A percentile compares a stretch with the other conserved stretches of the same genome.
Conservation (phyloP, 805 yeast genomes). For the Scheffersomyces ergatensis region DNA sequence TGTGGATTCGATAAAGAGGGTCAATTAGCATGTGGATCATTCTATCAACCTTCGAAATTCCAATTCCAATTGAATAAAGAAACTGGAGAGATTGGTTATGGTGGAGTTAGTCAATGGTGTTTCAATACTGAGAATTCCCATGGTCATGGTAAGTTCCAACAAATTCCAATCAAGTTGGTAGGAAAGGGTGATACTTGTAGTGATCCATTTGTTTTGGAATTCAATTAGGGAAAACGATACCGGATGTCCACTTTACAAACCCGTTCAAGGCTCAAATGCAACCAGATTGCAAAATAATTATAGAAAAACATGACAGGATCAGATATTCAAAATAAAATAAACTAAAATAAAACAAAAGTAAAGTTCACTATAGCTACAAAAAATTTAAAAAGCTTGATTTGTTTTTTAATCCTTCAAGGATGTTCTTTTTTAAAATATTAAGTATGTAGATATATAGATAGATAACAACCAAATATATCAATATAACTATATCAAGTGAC, state of each 20-base stretch:
- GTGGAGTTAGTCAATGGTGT: conserved; percentile 64
- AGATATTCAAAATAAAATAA: too few species aligned
- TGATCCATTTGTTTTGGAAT: conserved; percentile 4
- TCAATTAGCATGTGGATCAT: conserved; percentile 18
- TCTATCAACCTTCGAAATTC: conserved; percentile 12
- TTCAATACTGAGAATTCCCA: conserved; percentile 36
- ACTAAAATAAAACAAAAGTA: too few species aligned
- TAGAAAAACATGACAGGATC: too few species aligned
- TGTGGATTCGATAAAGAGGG: conserved; percentile 49
- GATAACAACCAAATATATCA: conserved; percentile 12
- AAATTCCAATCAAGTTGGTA: conserved; percentile 18
- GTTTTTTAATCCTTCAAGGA: conserved; percentile 39
- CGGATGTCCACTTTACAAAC: too few species aligned
- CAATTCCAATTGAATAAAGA: conserved; percentile 58
- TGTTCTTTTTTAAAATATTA: conserved; percentile 20
- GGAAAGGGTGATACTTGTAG: conserved; percentile 13
- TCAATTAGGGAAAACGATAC: not conserved
- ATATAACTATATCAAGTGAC: too few species aligned
- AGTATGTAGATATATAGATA: conserved; percentile 12
- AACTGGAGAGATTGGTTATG: conserved; percentile 50
- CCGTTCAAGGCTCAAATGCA: too few species aligned
- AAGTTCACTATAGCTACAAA: too few species aligned
- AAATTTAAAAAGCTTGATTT: not conserved
- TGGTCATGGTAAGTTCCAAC: conserved; percentile 21
- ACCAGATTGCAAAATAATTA: too few species aligned